These are phyloP conservation scores for Polytrichum formosum DNA, from an alignment of 225 moss, liverwort and hornwort species.

Conservation along the genomic window DNA sequence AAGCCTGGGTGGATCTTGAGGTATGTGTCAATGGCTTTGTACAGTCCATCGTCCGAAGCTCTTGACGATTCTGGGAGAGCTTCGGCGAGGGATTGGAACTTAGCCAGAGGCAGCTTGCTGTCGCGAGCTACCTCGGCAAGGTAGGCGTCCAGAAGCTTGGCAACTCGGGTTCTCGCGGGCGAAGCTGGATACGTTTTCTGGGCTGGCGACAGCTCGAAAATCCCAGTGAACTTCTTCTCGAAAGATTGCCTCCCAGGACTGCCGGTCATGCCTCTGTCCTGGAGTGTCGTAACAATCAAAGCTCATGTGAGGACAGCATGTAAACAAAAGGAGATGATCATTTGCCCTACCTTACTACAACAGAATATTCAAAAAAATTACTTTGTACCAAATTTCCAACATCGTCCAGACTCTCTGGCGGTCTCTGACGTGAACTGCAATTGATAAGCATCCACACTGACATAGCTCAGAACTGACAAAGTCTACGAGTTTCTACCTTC, in stretches of 20 bases:
- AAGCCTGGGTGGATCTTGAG: constrained; percentile 56
- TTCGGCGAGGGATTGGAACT: constrained; percentile 54
- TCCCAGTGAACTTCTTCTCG: constrained; percentile 10
- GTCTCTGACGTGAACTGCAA: no score
- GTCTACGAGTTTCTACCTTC: no score
- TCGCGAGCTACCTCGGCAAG: constrained; percentile 53
- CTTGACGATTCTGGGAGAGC: constrained; percentile 48
- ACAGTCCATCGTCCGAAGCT: constrained; percentile 57
- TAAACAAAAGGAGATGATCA: background rate
- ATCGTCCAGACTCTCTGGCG: no score
- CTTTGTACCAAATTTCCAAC: no score
- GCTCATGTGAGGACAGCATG: background rate
- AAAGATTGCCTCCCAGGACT: constrained; percentile 14
- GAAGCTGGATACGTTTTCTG: constrained; percentile 19
- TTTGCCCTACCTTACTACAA: background rate
- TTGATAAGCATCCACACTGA: no score
- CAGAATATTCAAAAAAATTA: no score
- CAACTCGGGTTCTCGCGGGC: constrained; percentile 36
- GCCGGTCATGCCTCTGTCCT: constrained; percentile 2
- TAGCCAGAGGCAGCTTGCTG: constrained; percentile 32
- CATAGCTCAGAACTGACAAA: no score
- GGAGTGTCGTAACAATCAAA: background rate
- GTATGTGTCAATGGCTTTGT: constrained; percentile 61
- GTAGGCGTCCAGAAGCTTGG: constrained; percentile 55
- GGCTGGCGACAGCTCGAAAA: constrained; percentile 17